Evolutionary conservation across 2,329 filamentous ascomycete genomes (phyloP).

Genomic region (Aureobasidium melanogenum): DNA sequence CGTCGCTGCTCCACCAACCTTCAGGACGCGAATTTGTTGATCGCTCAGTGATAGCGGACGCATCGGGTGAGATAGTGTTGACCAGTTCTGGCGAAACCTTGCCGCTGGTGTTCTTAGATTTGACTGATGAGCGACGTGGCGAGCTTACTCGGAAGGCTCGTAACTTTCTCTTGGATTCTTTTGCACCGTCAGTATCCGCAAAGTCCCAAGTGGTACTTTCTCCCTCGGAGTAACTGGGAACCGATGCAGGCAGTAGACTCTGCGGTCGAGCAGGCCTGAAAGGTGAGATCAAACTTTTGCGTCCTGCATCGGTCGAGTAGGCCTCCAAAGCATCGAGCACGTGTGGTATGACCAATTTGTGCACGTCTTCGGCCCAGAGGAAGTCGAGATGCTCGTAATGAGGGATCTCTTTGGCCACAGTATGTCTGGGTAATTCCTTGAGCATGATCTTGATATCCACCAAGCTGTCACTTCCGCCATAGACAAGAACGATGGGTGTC

Average conservation of each 20-base stretch:
- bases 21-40: constrained; percentile 12
- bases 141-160: background rate
- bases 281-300: background rate
- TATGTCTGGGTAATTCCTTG: constrained; percentile 74
- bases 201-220: constrained; percentile 6
- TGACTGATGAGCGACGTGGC: background rate
- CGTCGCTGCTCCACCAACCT: constrained; percentile 12
- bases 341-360: constrained; percentile 77
- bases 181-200: constrained; percentile 4
- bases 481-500: constrained; percentile 86
- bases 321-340: constrained; percentile 81
- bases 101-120: background rate
- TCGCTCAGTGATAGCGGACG: constrained; percentile 5
- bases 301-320: constrained; percentile 32
- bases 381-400: constrained; percentile 98
- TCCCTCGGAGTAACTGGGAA: constrained; percentile 13
- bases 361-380: constrained; percentile 81
- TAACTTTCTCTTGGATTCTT: background rate
- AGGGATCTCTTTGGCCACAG: constrained; percentile 74
- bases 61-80: background rate
- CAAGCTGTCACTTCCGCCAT: constrained; percentile 86
- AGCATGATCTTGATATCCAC: constrained; percentile 93
- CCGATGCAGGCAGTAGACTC: background rate
- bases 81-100: background rate
- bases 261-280: constrained; percentile 12